Base-by-base conservation (phyloP, 805 yeast genomes). In the Saturnispora ahearnii region DNA sequence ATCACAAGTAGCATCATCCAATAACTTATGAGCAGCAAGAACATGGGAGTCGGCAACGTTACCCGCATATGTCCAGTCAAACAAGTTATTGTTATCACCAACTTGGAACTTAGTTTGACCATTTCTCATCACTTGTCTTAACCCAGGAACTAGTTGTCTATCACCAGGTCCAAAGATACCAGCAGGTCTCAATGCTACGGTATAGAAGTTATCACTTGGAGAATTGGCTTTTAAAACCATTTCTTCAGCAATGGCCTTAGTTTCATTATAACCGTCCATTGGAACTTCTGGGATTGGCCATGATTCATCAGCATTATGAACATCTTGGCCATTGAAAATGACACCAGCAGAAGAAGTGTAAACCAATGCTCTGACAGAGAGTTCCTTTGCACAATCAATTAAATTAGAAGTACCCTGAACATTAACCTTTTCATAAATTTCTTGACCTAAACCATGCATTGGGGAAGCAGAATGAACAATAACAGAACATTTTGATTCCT, bases 151-250 rank as follows among this genome's bases (percentile, higher is more conserved):
- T 61, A 93, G 71, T 65, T 93, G 99, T 53, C 99, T 79, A 65
- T 93, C 99, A 41, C 99, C 98, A 5, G 98, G 99, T 5, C 99
- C 99, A 70, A 93, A 93, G 44, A 93, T 89, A 37, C 99, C 99
- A 1, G 99, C 96, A 1, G 99, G 99, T 55, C 99, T 78, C 45
- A 93, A 68, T 2, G 96, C 93, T 34, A 87, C 84, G 0, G 99
- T 93, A 45, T 76, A 69, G 55, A 90, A 77, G 1, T 71, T 72
- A 12, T 73, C 70, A 1, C 69, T 64, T n/a, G 69, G 68, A 44
- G 77, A 76, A 64, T 88, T 86, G 15, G 95, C 86, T 21, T 76
- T 69, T 61, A 90, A 73, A 2, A 89, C 96, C 69, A 81, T 76
- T 15, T 74, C 75, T 67, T 93, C 99, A 0, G 96, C 99, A 53